Evolutionary conservation across 1,284 basidiomycete genomes (phyloP).

Genomic region (Cronartium quercuum): DNA sequence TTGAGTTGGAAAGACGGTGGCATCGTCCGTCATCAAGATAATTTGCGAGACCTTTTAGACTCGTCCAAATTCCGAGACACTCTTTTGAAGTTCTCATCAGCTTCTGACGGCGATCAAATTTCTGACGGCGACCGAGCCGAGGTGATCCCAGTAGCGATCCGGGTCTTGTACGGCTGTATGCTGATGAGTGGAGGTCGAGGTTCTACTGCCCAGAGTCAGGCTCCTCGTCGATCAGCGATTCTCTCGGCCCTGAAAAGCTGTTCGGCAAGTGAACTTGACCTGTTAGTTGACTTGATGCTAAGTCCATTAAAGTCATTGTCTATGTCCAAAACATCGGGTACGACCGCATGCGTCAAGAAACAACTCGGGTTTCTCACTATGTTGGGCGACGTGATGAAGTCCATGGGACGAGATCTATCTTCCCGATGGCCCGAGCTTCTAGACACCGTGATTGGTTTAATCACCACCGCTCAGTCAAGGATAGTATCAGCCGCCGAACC

Average conservation of each 20-base stretch:
- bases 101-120: slow-evolving; percentile 54
- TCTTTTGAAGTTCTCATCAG: slow-evolving; percentile 66
- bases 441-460: slow-evolving; percentile 61
- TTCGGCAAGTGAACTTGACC: slow-evolving; percentile 64
- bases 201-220: slow-evolving; percentile 56
- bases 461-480: slow-evolving; percentile 59
- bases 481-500: background rate
- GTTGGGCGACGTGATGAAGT: slow-evolving; percentile 73
- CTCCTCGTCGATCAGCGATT: slow-evolving; percentile 69
- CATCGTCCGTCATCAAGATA: slow-evolving; percentile 63
- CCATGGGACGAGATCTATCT: slow-evolving; percentile 66
- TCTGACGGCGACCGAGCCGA: slow-evolving; percentile 61
- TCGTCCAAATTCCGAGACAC: slow-evolving; percentile 83
- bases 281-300: slow-evolving; percentile 87
- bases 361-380: slow-evolving; percentile 75
- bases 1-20: slow-evolving; percentile 73
- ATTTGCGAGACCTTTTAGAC: slow-evolving; percentile 68
- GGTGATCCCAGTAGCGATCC: slow-evolving; percentile 67
- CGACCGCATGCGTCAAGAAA: slow-evolving; percentile 57
- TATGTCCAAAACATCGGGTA: slow-evolving; percentile 37
- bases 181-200: slow-evolving; percentile 69
- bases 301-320: slow-evolving; percentile 54
- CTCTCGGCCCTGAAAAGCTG: slow-evolving; percentile 67
- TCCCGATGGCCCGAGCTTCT: slow-evolving; percentile 68
- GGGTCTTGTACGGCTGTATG: slow-evolving; percentile 84